Conservation (phyloP, 164 flowering plant genomes). For the Aristolochia californica region DNA sequence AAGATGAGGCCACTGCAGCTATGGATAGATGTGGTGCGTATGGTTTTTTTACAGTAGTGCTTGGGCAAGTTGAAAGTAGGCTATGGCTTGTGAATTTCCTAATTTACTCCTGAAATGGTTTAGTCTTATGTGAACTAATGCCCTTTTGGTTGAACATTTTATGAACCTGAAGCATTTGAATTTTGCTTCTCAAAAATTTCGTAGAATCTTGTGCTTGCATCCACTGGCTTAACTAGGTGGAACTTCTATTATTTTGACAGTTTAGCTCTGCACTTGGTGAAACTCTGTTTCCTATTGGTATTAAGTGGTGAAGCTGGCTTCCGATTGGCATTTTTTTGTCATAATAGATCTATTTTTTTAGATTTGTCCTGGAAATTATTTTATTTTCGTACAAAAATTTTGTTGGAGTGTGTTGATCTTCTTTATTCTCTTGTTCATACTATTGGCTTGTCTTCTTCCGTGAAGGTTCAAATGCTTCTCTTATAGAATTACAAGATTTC, state of each 20-base stretch:
- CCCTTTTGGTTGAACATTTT: background rate
- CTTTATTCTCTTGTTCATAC: background rate
- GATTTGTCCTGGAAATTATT: too few species aligned
- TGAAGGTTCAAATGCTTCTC: slow-evolving; percentile 55
- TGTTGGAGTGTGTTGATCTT: background rate
- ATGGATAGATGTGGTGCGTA: slow-evolving; percentile 12
- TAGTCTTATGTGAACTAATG: background rate
- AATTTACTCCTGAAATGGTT: background rate
- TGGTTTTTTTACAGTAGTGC: background rate
- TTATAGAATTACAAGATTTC: slow-evolving; percentile 60
- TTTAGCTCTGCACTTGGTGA: too few species aligned
- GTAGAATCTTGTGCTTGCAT: too few species aligned
- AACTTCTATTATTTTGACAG: too few species aligned
- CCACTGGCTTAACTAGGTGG: too few species aligned
- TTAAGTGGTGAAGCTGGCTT: background rate
- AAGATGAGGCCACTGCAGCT: slow-evolving; percentile 9
- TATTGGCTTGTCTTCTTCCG: background rate
- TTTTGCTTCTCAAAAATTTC: background rate
- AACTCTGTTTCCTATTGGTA: too few species aligned
- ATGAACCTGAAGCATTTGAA: background rate
- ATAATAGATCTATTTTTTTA: too few species aligned
- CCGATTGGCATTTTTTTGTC: background rate
- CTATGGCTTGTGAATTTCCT: background rate
- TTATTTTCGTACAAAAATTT: background rate
- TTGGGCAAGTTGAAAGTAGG: background rate